Conservation (phyloP, 2,329 filamentous ascomycete genomes). For the Aspergillus fumigatiaffinis region DNA sequence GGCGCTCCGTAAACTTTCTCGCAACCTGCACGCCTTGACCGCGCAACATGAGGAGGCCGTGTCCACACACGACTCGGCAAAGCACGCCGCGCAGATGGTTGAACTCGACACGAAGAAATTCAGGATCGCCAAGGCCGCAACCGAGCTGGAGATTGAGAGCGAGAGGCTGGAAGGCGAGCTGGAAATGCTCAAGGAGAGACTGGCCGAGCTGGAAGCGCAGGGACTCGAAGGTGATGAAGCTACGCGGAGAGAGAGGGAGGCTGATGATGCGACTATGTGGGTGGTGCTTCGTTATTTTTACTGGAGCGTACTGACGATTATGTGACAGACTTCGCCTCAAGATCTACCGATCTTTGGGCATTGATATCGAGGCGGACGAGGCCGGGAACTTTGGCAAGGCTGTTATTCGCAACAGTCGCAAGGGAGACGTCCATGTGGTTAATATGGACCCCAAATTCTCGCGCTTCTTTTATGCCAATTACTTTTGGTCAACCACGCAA, state of each 20-base stretch:
- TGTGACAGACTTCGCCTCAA: slow-evolving; percentile 67
- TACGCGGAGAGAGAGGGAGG: slow-evolving; percentile 49
- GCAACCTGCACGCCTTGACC: slow-evolving; percentile 69
- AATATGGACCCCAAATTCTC: slow-evolving; percentile 93
- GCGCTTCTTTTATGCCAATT: slow-evolving; percentile 87
- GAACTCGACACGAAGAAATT: slow-evolving; percentile 91
- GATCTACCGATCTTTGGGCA: slow-evolving; percentile 85
- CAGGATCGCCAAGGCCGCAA: slow-evolving; percentile 84
- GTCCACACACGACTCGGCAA: slow-evolving; percentile 68
- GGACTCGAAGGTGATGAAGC: slow-evolving; percentile 69
- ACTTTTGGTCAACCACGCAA: slow-evolving; percentile 88
- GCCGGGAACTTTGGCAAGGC: slow-evolving; percentile 80
- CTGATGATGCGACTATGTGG: slow-evolving; percentile 48
- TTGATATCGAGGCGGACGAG: slow-evolving; percentile 80
- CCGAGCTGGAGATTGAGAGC: slow-evolving; percentile 88
- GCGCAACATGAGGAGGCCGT: slow-evolving; percentile 75
- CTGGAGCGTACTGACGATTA: slow-evolving; percentile 9
- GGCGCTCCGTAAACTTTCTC: slow-evolving; percentile 66
- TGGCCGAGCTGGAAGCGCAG: slow-evolving; percentile 81
- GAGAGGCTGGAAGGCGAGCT: slow-evolving; percentile 80
- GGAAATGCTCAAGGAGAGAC: slow-evolving; percentile 66
- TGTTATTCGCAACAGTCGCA: slow-evolving; percentile 76
- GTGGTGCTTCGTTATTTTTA: slow-evolving; percentile 7
- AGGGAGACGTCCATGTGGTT: slow-evolving; percentile 90
- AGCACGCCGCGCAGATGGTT: slow-evolving; percentile 79